Percentiles rank a stretch among this genome's conserved stretches.
Conservation (phyloP, 176 grass and related monocot genomes). For the Poa annua region DNA sequence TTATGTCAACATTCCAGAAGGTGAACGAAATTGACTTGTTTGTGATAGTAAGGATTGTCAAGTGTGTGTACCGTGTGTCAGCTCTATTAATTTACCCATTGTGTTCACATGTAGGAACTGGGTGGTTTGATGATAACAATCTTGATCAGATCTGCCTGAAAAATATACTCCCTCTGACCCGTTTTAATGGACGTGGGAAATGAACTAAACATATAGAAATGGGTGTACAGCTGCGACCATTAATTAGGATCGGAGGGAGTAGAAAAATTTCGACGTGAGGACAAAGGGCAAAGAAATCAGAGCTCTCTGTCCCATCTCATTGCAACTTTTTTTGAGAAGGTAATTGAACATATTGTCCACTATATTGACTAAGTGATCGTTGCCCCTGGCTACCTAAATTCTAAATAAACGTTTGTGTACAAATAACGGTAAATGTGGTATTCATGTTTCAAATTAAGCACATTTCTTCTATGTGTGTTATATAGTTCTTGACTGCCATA, state of each 20-base stretch:
- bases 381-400: constrained; percentile 10
- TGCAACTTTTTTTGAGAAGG: constrained; percentile 75
- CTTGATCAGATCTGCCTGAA: constrained; percentile 59
- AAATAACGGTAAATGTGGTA: constrained; percentile 2
- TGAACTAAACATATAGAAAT: too few relatives aligned
- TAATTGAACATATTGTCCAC: constrained; percentile 37
- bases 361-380: constrained; percentile 17
- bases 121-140: constrained; percentile 38
- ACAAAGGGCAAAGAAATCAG: constrained; percentile 51
- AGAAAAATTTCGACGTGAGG: constrained; percentile 51
- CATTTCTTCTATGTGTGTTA: constrained; percentile 19
- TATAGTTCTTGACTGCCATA: background rate
- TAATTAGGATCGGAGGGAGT: too few relatives aligned
- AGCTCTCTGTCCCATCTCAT: constrained; percentile 67
- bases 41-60: background rate
- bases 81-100: constrained; percentile 38
- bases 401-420: constrained; percentile 1
- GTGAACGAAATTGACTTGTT: constrained; percentile 25
- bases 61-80: background rate
- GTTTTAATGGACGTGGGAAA: too few relatives aligned
- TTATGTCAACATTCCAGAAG: constrained; percentile 59
- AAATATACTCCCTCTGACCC: too few relatives aligned
- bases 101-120: constrained; percentile 46
- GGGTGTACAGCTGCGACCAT: too few relatives aligned
- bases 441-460: constrained; percentile 1